phyloP scores from a whole-genome alignment of 2,329 filamentous ascomycete genomes.

The Penicillium hordei region DNA sequence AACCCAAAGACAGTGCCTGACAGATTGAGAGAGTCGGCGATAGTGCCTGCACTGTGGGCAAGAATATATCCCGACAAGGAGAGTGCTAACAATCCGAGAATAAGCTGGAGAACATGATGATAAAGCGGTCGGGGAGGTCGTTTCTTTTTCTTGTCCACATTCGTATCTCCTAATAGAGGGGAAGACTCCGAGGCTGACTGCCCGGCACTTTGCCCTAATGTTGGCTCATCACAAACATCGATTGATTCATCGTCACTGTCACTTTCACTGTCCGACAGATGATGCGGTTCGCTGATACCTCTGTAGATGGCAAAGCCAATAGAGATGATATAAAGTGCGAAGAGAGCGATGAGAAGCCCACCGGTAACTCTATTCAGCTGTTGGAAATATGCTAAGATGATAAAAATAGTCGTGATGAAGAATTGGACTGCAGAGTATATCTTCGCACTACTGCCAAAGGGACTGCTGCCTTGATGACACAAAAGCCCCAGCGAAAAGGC shows the following conservation, averaged over 20 bases:
- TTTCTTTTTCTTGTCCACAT: background rate
- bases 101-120: conserved; percentile 46
- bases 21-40: conserved; percentile 44
- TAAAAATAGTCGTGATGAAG: conserved; percentile 42
- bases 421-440: conserved; percentile 49
- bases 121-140: conserved; percentile 24
- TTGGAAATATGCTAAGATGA: conserved; percentile 38
- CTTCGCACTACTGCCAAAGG: conserved; percentile 52
- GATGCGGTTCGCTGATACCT: conserved; percentile 44
- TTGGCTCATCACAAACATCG: conserved; percentile 7
- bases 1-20: conserved; percentile 51
- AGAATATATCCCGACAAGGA: conserved; percentile 52
- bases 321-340: conserved; percentile 47
- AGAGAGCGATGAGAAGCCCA: conserved; percentile 43
- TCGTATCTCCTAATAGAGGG: conserved; percentile 17
- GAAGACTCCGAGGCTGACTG: conserved; percentile 17
- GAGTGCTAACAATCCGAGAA: conserved; percentile 47
- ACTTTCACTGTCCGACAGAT: conserved; percentile 46
- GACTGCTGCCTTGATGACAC: conserved; percentile 36
- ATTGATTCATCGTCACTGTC: conserved; percentile 41
- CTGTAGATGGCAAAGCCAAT: conserved; percentile 49
- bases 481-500: conserved; percentile 56
- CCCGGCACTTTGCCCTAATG: background rate
- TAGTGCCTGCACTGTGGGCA: conserved; percentile 45
- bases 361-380: conserved; percentile 40